Conservation (phyloP, 1,284 basidiomycete species). For the Tilletia walkeri region DNA sequence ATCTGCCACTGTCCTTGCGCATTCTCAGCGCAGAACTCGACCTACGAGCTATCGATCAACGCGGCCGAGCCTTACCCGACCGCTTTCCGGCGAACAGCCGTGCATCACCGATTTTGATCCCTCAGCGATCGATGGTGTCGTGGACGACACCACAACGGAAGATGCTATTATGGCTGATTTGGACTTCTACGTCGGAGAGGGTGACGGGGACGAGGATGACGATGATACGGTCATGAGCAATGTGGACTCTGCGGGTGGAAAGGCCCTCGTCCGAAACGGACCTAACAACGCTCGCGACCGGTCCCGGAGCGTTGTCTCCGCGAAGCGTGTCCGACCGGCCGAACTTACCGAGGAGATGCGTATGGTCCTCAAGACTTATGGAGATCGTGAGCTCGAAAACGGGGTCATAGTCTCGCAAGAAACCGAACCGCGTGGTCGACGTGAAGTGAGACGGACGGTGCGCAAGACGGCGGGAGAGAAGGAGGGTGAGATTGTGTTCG, state of each 20-base stretch:
- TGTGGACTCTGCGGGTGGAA: slow-evolving; percentile 29
- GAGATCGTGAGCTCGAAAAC: slow-evolving; percentile 30
- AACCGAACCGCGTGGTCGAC: background rate
- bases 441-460: background rate
- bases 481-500: slow-evolving; percentile 50
- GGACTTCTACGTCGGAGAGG: slow-evolving; percentile 6
- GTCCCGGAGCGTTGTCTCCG: slow-evolving; percentile 25
- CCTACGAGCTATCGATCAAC: background rate
- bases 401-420: slow-evolving; percentile 26
- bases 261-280: too few relatives aligned
- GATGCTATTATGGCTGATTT: slow-evolving; percentile 29
- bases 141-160: slow-evolving; percentile 40
- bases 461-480: background rate
- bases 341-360: slow-evolving; percentile 37
- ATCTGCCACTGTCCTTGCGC: too few relatives aligned
- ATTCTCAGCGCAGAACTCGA: background rate
- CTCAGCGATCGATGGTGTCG: slow-evolving; percentile 33
- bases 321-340: slow-evolving; percentile 25
- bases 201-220: slow-evolving; percentile 1
- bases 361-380: slow-evolving; percentile 22
- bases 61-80: background rate
- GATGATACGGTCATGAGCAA: slow-evolving; percentile 13
- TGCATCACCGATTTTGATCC: background rate
- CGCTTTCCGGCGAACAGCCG: background rate
- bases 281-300: too few relatives aligned